Percentiles rank a stretch among this genome's conserved stretches.
phyloP scores from a whole-genome alignment of 768 basidiomycete genomes.

The Mycena metata region DNA sequence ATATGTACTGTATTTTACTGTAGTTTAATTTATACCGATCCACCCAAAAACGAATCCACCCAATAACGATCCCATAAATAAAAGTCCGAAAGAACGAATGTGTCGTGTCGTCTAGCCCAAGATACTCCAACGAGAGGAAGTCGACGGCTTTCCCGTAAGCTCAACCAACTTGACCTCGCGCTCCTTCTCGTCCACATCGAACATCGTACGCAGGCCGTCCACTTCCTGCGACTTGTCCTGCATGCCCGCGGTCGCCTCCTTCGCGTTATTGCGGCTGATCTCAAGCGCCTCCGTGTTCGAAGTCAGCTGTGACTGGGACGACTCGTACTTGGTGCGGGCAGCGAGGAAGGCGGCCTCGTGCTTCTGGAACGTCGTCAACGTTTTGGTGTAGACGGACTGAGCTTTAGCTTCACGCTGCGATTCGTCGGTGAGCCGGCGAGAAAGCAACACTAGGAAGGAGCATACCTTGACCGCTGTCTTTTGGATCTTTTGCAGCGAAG shows the following conservation, averaged over 20 bases:
- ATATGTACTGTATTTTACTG: slow-evolving; percentile 11
- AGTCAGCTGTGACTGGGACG: slow-evolving; percentile 61
- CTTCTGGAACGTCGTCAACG: slow-evolving; percentile 71
- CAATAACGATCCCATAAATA: too few relatives aligned
- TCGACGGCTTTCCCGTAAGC: slow-evolving; percentile 50
- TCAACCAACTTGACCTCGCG: slow-evolving; percentile 64
- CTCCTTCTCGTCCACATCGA: slow-evolving; percentile 81
- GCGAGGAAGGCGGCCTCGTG: slow-evolving; percentile 71
- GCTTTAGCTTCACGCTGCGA: slow-evolving; percentile 70
- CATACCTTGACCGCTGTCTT: slow-evolving; percentile 71
- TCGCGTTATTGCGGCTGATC: slow-evolving; percentile 64
- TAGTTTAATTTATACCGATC: slow-evolving; percentile 18
- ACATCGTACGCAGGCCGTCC: slow-evolving; percentile 72
- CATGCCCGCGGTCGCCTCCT: slow-evolving; percentile 70
- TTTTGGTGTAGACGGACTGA: slow-evolving; percentile 65
- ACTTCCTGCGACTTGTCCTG: slow-evolving; percentile 82
- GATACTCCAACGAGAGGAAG: slow-evolving; percentile 22
- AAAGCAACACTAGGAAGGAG: neutral
- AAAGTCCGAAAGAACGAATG: neutral
- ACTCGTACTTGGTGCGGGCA: slow-evolving; percentile 72
- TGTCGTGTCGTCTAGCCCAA: neutral
- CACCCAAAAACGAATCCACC: neutral
- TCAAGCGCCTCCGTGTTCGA: slow-evolving; percentile 65
- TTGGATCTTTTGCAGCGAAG: slow-evolving; percentile 78
- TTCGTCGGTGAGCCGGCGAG: neutral